These are phyloP conservation scores for Blastobotrys persicus DNA, from an alignment of 1,139 yeast genomes.

Conservation along the genomic window DNA sequence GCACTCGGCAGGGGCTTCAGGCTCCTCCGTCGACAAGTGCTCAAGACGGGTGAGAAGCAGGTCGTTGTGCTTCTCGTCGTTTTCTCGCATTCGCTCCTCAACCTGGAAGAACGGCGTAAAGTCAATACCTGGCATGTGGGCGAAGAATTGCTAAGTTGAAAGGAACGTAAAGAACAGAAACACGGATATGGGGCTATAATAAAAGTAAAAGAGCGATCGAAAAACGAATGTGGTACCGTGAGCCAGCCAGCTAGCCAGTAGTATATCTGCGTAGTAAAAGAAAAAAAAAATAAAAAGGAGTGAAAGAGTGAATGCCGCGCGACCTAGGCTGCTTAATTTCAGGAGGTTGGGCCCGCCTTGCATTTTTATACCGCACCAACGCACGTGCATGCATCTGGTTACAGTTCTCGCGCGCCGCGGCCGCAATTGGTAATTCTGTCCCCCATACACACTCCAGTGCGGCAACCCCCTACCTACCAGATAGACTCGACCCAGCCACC, in stretches of 20 bases:
- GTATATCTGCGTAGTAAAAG: background rate
- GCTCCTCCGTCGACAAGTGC: slow-evolving; percentile 11
- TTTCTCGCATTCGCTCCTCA: slow-evolving; percentile 4
- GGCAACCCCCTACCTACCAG: background rate
- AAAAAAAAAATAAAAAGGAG: background rate
- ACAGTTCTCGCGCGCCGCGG: background rate
- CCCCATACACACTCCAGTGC: background rate
- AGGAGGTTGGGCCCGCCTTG: slow-evolving; percentile 4
- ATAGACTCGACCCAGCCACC: background rate
- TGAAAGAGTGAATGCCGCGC: background rate
- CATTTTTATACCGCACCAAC: background rate
- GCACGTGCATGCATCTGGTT: background rate
- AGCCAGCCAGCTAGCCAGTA: slow-evolving; percentile 6
- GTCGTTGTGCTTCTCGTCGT: slow-evolving; percentile 7
- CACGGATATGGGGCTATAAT: background rate
- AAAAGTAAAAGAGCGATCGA: background rate
- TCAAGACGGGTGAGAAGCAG: slow-evolving; percentile 11
- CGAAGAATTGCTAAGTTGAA: background rate
- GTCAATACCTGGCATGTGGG: slow-evolving; percentile 5
- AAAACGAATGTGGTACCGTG: background rate
- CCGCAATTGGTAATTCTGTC: too few species aligned
- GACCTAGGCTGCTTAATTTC: too few species aligned
- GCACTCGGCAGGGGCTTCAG: slow-evolving; percentile 15
- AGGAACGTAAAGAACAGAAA: background rate
- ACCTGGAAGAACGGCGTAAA: slow-evolving; percentile 4